Evolutionary conservation across 2,329 filamentous ascomycete genomes (phyloP).

Genomic region (Metarhizium brunneum): DNA sequence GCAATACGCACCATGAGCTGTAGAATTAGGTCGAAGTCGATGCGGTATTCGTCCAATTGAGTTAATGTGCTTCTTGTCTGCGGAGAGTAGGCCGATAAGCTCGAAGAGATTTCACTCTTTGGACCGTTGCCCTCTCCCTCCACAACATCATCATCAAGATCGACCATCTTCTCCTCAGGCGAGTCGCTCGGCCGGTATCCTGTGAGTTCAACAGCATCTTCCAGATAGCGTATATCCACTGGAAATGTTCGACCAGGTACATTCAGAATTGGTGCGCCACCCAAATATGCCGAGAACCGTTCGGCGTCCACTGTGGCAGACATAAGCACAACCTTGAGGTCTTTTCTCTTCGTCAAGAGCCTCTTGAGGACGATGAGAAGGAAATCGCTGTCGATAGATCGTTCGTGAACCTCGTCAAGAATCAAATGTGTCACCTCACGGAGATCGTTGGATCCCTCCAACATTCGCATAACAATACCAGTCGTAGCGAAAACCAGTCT

Average conservation of each 20-base stretch:
- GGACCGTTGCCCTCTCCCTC: constrained; percentile 42
- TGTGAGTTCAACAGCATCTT: constrained; percentile 86
- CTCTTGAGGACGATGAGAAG: constrained; percentile 85
- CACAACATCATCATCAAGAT: constrained; percentile 52
- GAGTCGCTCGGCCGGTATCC: constrained; percentile 51
- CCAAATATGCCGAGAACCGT: constrained; percentile 81
- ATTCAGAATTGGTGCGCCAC: constrained; percentile 74
- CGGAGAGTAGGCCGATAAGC: constrained; percentile 63
- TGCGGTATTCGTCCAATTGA: constrained; percentile 80
- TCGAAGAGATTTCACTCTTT: constrained; percentile 51
- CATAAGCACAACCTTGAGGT: constrained; percentile 92
- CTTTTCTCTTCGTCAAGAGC: constrained; percentile 63
- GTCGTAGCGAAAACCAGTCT: constrained; percentile 82
- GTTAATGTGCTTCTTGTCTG: constrained; percentile 66
- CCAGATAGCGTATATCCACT: constrained; percentile 77
- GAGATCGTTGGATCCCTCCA: constrained; percentile 80
- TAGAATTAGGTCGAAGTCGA: constrained; percentile 81
- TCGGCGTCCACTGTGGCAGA: constrained; percentile 93
- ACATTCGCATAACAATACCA: constrained; percentile 95
- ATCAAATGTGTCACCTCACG: constrained; percentile 87
- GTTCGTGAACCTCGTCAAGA: constrained; percentile 95
- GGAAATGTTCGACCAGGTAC: constrained; percentile 93
- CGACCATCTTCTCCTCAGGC: constrained; percentile 43
- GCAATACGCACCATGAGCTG: constrained; percentile 72
- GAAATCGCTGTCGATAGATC: constrained; percentile 94